Percentiles rank a stretch among this genome's conserved stretches.
Conservation (phyloP, 768 basidiomycete genomes). For the Mycena latifolia region DNA sequence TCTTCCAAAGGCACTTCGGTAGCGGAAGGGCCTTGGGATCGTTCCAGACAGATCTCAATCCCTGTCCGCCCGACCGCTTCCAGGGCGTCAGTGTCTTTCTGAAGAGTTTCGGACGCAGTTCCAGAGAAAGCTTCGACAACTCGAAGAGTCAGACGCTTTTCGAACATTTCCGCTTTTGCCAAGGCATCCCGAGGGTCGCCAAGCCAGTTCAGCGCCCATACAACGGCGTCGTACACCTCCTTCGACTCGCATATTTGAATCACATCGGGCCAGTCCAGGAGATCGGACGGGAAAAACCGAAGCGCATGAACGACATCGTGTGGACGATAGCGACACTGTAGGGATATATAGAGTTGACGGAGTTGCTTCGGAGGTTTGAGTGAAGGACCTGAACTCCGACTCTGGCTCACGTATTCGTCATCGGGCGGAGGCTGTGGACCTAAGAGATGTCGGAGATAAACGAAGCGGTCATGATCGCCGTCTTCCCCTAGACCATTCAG, state of each 20-base stretch:
- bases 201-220: constrained; percentile 82
- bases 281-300: constrained; percentile 62
- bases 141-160: constrained; percentile 60
- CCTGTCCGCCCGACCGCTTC: constrained; percentile 71
- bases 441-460: constrained; percentile 84
- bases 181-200: constrained; percentile 78
- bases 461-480: constrained; percentile 68
- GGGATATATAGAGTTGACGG: constrained; percentile 72
- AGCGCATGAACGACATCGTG: constrained; percentile 72
- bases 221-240: constrained; percentile 77
- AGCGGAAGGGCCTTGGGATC: constrained; percentile 60
- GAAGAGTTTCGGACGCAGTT: constrained; percentile 40
- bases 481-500: constrained; percentile 61
- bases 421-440: constrained; percentile 63
- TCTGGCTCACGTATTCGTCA: constrained; percentile 47
- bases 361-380: constrained; percentile 61
- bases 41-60: constrained; percentile 76
- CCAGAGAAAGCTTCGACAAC: constrained; percentile 55
- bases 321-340: constrained; percentile 83
- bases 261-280: constrained; percentile 68
- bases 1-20: constrained; percentile 74
- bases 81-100: constrained; percentile 61
- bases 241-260: constrained; percentile 75
- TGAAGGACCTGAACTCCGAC: constrained; percentile 49
- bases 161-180: constrained; percentile 70